Conservation (phyloP, 108 stramenopile species). For the Mayamaea pseudoterrestris region DNA sequence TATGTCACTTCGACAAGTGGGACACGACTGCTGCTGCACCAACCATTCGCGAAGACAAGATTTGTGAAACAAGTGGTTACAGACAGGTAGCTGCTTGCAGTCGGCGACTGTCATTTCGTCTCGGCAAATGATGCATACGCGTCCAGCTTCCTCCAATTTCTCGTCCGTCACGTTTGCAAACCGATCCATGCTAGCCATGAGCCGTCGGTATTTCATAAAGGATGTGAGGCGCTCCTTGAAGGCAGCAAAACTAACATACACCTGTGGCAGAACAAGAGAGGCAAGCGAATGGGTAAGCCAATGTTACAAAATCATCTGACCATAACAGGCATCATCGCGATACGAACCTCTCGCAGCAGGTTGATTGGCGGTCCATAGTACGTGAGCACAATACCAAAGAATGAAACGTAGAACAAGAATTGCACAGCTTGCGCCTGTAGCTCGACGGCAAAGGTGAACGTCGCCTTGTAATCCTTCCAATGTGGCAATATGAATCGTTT, state of each 20-base stretch:
- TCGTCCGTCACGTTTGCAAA: conserved; percentile 83
- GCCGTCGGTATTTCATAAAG: conserved; percentile 76
- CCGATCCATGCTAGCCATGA: conserved; percentile 88
- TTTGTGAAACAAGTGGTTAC: conserved; percentile 80
- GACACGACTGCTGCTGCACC: conserved; percentile 95
- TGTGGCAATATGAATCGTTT: conserved; percentile 39
- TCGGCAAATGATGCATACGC: conserved; percentile 96
- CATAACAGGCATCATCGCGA: too few species aligned
- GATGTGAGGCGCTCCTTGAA: conserved; percentile 59
- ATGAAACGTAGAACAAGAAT: conserved; percentile 89
- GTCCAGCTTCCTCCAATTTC: conserved; percentile 73
- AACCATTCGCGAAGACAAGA: conserved; percentile 93
- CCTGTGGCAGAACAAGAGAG: too few species aligned
- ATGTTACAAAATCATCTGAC: too few species aligned
- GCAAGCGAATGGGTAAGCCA: too few species aligned
- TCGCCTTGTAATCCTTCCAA: conserved; percentile 76
- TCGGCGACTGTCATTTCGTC: conserved; percentile 86
- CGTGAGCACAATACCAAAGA: conserved; percentile 91
- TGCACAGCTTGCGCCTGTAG: conserved; percentile 83
- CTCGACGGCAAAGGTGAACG: conserved; percentile 81
- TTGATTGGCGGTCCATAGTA: conserved; percentile 95
- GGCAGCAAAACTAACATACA: conserved; percentile 69
- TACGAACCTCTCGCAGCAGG: conserved; percentile 89
- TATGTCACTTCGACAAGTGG: conserved; percentile 92
- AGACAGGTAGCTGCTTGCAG: conserved; percentile 82